Conservation (phyloP, 176 grass and related monocot species). For the Elaeis guineensis region DNA sequence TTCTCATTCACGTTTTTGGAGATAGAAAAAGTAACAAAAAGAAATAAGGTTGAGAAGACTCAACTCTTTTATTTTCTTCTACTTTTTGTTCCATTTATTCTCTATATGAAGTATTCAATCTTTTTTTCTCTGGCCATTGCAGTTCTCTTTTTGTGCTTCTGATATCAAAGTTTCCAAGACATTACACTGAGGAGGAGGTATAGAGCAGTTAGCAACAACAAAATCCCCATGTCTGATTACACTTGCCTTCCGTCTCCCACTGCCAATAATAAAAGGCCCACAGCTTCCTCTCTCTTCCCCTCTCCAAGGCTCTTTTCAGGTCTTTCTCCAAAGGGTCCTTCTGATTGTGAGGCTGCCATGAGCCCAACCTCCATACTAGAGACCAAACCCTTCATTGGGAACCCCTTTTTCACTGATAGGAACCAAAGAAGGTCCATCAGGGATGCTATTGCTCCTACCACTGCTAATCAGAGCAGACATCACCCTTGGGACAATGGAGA, state of each 20-base stretch:
- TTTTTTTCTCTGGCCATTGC: too few species aligned
- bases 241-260: constrained; percentile 13
- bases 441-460: neutral
- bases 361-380: constrained; percentile 92
- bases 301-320: constrained; percentile 56
- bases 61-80: too few species aligned
- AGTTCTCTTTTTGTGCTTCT: too few species aligned
- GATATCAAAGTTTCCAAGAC: neutral
- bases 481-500: constrained; percentile 18
- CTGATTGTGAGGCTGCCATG: constrained; percentile 47
- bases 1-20: too few species aligned
- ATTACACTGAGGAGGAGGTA: constrained; percentile 58
- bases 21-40: too few species aligned
- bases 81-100: too few species aligned
- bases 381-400: constrained; percentile 41
- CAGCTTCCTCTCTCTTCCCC: constrained; percentile 28
- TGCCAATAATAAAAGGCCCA: constrained; percentile 23
- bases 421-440: constrained; percentile 21
- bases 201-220: constrained; percentile 39
- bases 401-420: constrained; percentile 40
- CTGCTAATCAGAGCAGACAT: neutral
- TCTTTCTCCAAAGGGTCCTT: constrained; percentile 35
- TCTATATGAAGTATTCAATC: too few species aligned
- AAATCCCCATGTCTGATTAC: constrained; percentile 41
- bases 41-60: too few species aligned